phyloP scores from a whole-genome alignment of 495 filamentous ascomycete species.

The Podospora appendiculata region DNA sequence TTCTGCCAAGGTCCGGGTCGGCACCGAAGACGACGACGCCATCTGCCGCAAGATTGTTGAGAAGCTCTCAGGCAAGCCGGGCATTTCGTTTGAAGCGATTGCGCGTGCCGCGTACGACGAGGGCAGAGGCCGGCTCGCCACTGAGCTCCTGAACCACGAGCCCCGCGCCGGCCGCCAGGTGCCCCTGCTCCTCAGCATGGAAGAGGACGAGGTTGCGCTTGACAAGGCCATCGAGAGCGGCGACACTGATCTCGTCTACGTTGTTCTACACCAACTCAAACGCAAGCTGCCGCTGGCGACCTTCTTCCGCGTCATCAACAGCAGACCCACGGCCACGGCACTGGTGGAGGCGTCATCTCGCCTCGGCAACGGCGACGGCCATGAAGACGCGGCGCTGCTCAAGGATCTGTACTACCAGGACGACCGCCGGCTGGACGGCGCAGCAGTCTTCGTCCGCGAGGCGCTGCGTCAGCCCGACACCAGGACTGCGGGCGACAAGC shows the following conservation, averaged over 20 bases:
- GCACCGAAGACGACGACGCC: conserved; percentile 76
- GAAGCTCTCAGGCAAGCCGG: conserved; percentile 75
- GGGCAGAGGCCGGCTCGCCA: conserved; percentile 78
- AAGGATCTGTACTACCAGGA: conserved; percentile 98
- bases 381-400: conserved; percentile 70
- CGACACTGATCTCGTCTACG: conserved; percentile 86
- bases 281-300: conserved; percentile 82
- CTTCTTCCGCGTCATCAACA: conserved; percentile 91
- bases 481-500: conserved; percentile 62
- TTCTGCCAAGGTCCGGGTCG: conserved; percentile 81
- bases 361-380: conserved; percentile 17
- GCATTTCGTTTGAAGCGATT: conserved; percentile 91
- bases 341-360: conserved; percentile 77
- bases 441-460: conserved; percentile 78
- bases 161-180: conserved; percentile 91
- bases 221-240: conserved; percentile 97
- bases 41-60: conserved; percentile 83
- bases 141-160: conserved; percentile 85
- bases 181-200: conserved; percentile 88
- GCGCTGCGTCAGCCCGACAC: conserved; percentile 59
- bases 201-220: conserved; percentile 89
- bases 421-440: conserved; percentile 82
- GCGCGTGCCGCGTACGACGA: conserved; percentile 95
- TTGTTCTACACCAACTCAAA: conserved; percentile 80
- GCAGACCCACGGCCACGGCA: conserved; percentile 76